Evolutionary conservation across 805 yeast genomes (phyloP).

Genomic region (Naumovozyma castellii): DNA sequence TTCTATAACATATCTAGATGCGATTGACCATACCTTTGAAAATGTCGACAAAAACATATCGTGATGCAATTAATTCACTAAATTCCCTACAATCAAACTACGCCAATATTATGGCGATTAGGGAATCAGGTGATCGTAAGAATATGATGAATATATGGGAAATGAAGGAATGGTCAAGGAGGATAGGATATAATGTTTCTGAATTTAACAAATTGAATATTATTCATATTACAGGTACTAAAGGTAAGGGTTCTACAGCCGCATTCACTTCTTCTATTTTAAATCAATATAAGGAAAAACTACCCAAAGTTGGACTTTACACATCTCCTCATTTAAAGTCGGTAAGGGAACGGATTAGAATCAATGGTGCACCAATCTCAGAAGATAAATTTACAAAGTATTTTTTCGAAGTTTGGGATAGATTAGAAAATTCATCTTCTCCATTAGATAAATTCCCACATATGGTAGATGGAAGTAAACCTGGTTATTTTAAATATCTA

Average conservation of each 20-base stretch:
- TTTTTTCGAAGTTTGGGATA: constrained; percentile 92
- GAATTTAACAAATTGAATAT: constrained; percentile 71
- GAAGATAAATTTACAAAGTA: constrained; percentile 77
- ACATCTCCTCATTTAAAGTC: constrained; percentile 93
- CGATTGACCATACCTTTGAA: constrained; percentile 10
- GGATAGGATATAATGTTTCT: constrained; percentile 54
- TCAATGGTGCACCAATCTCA: constrained; percentile 76
- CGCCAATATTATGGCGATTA: constrained; percentile 76
- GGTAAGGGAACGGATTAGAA: constrained; percentile 83
- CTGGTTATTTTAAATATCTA: constrained; percentile 86
- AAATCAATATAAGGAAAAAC: constrained; percentile 41
- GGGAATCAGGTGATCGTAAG: constrained; percentile 57
- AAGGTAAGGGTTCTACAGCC: constrained; percentile 97
- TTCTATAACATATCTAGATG: constrained; percentile 5
- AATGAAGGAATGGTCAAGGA: constrained; percentile 70
- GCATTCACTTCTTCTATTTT: constrained; percentile 84
- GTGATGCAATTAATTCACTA: constrained; percentile 77
- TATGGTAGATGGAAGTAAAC: constrained; percentile 65
- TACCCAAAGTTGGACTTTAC: constrained; percentile 72
- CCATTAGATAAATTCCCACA: constrained; percentile 55
- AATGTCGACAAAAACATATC: constrained; percentile 23
- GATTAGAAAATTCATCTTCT: constrained; percentile 48
- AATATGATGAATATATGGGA: constrained; percentile 69
- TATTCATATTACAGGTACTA: constrained; percentile 93
- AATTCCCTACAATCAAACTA: constrained; percentile 87